phyloP scores from a whole-genome alignment of 1,284 basidiomycete species.

The Golubevia sp. region DNA sequence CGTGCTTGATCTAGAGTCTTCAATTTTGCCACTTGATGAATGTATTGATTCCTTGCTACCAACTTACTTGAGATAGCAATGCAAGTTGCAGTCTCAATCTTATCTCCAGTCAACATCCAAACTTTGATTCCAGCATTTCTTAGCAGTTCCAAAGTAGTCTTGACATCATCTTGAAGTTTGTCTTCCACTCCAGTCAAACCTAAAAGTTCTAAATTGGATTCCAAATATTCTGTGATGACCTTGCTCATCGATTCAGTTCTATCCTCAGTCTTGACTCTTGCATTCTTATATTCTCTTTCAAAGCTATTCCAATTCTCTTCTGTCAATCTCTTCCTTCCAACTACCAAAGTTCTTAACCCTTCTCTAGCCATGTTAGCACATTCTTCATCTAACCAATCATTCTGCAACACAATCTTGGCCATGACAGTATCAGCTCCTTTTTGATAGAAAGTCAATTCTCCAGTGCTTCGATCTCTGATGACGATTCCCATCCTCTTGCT shows the following conservation, averaged over 20 bases:
- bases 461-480: conserved; percentile 75
- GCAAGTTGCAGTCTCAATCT: conserved; percentile 97
- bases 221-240: conserved; percentile 78
- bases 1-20: conserved; percentile 80
- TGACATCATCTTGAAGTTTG: conserved; percentile 96
- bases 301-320: conserved; percentile 76
- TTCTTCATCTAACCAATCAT: conserved; percentile 99
- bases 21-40: conserved; percentile 92
- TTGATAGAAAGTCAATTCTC: conserved; percentile 86
- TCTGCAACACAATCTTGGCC: conserved; percentile 88
- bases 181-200: conserved; percentile 98
- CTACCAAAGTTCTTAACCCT: conserved; percentile 89
- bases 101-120: conserved; percentile 99
- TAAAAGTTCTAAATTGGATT: conserved; percentile 85
- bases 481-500: conserved; percentile 99
- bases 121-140: conserved; percentile 97
- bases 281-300: conserved; percentile 75
- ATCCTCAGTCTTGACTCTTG: conserved; percentile 74
- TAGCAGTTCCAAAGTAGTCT: conserved; percentile 86
- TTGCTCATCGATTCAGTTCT: conserved; percentile 74
- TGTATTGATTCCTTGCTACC: conserved; percentile 93
- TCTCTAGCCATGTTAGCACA: conserved; percentile 98
- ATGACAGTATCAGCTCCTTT: conserved; percentile 99
- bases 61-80: conserved; percentile 97
- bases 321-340: conserved; percentile 79